phyloP scores from a whole-genome alignment of 208 protist species.

The Herpetomonas samuelpessoai region DNA sequence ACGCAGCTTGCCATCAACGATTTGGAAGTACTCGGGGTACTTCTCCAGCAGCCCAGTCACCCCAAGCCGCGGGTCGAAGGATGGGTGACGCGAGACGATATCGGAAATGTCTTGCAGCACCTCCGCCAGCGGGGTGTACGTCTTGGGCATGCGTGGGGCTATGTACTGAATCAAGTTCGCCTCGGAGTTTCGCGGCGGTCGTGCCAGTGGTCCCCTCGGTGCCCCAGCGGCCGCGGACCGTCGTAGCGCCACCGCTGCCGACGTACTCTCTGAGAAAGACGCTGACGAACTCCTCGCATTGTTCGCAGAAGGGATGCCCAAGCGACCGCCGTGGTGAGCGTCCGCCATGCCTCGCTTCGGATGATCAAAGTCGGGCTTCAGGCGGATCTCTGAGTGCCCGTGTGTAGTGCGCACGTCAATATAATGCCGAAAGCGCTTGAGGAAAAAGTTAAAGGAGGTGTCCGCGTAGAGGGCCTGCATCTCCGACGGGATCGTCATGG shows the following conservation, averaged over 20 bases:
- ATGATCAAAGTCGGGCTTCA: slow-evolving; percentile 63
- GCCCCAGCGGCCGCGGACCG: background rate
- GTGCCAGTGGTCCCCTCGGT: slow-evolving; percentile 12
- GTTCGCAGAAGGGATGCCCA: slow-evolving; percentile 2
- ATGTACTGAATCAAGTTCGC: slow-evolving; percentile 68
- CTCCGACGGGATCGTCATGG: slow-evolving; percentile 37
- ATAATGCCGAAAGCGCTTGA: slow-evolving; percentile 78
- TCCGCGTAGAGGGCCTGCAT: slow-evolving; percentile 50
- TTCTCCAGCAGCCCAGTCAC: slow-evolving; percentile 80
- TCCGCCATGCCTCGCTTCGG: slow-evolving; percentile 66
- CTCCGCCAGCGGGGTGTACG: slow-evolving; percentile 57
- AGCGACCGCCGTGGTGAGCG: slow-evolving; percentile 24
- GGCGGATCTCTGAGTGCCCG: slow-evolving; percentile 50
- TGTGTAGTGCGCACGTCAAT: slow-evolving; percentile 59
- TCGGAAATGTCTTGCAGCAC: slow-evolving; percentile 78
- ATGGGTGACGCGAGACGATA: slow-evolving; percentile 73
- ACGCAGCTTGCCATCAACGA: slow-evolving; percentile 63
- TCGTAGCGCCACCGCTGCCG: background rate
- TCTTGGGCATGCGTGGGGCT: slow-evolving; percentile 54
- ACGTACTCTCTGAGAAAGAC: no score
- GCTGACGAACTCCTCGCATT: no score
- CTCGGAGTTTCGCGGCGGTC: slow-evolving; percentile 76
- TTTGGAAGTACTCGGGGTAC: slow-evolving; percentile 88
- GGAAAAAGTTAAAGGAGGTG: slow-evolving; percentile 50
- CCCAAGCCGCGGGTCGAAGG: slow-evolving; percentile 75